Conservation (phyloP, 2,329 filamentous ascomycete genomes). For the Neonectria magnoliae region DNA sequence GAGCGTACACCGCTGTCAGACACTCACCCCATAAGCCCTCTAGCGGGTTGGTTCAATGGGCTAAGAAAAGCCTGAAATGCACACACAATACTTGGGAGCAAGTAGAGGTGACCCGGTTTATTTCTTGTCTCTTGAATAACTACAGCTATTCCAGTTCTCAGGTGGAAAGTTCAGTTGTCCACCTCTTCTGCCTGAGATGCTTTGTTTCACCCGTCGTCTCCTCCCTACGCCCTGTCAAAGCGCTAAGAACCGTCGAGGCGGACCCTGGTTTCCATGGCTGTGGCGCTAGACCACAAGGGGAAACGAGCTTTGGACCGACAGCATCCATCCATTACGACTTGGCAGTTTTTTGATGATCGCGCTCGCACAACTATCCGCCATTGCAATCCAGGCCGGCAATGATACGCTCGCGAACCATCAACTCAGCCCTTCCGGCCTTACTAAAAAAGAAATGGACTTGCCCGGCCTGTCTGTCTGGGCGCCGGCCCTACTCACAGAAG, state of each 20-base stretch:
- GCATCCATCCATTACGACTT: slow-evolving; percentile 1
- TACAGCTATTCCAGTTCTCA: background rate
- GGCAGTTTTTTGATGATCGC: slow-evolving; percentile 29
- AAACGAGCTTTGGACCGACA: slow-evolving; percentile 33
- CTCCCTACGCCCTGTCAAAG: slow-evolving; percentile 2
- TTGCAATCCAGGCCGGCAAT: slow-evolving; percentile 38
- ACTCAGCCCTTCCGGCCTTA: slow-evolving; percentile 31
- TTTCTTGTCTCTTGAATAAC: background rate
- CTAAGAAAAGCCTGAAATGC: too few species aligned
- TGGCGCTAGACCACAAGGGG: slow-evolving; percentile 38
- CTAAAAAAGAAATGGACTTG: slow-evolving; percentile 46
- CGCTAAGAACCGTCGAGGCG: slow-evolving; percentile 34
- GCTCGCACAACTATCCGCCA: slow-evolving; percentile 25
- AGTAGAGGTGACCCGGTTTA: background rate
- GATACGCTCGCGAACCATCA: slow-evolving; percentile 43
- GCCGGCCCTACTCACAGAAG: slow-evolving; percentile 46
- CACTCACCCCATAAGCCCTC: background rate
- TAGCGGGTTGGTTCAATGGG: background rate
- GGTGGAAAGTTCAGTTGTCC: background rate
- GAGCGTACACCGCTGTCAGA: background rate
- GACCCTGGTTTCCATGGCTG: slow-evolving; percentile 24
- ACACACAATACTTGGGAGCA: background rate
- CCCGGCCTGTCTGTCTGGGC: slow-evolving; percentile 43
- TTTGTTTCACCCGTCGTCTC: slow-evolving; percentile 17
- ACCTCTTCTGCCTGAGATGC: background rate